Base-by-base conservation (phyloP, 257 asterid species). In the Leptodermis oblonga region DNA sequence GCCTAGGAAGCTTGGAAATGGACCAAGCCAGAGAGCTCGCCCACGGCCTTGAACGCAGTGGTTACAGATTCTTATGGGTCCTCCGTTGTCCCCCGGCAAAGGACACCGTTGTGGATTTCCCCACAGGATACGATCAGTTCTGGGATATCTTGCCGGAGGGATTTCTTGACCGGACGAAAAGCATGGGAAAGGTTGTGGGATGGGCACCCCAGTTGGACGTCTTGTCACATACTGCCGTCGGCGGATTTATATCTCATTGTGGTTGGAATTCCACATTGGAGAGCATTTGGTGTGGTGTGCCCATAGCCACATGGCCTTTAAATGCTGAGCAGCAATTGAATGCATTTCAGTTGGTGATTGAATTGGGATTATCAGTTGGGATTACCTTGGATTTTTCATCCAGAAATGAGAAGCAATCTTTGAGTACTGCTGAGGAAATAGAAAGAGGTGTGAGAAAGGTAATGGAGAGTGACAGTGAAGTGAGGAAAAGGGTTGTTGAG, bases 1-100 rank as follows among this genome's bases (percentile, higher is more conserved):
- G 46, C 46, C 12, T 41, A 41, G 90, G 88, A 65, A 79, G 93
- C 65, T 58, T 85, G 1, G 73, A 70, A 62, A 68, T 51, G 0
- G 69, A 45, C 0, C 85, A 82, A 51, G 75, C 85, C 4, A 69
- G 42, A 4, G 86, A 86, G 64, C 65, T 87, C 28, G 90, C 88
- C 0, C 0, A 20, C 0, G 93, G 81, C 28, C 75, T 87, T 1
- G 93, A 87, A 73, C 73, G 43, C 28, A 83, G 86, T 36, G 81
- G 83, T 25, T 37, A 13, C 34, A 72, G 85, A 13, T 87, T 87
- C 76, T 65, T 87, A 17, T 87, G 89, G 90, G 74, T 86, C 4
- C 82, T 87, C 1, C 67, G 77, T 11, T 42, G 42, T 20, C 67
- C 69, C 6, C 33, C 77, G 12, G 22, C 54, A 2, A 41, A 67